These are phyloP conservation scores for Baudoinia panamericana DNA, from an alignment of 495 filamentous ascomycete genomes.

Conservation along the genomic window DNA sequence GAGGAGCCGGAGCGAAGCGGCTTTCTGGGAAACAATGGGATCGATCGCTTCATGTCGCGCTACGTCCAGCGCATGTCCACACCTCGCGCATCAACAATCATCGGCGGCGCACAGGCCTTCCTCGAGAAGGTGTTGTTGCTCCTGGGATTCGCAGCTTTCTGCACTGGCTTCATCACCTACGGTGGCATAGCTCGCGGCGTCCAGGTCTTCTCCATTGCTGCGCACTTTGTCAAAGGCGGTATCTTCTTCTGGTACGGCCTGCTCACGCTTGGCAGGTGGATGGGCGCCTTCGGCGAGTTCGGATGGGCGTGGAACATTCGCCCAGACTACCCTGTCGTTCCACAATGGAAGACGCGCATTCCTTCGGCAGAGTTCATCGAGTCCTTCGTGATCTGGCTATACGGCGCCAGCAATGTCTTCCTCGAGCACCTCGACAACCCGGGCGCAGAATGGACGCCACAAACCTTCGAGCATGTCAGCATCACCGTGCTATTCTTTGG, in stretches of 20 bases:
- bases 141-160: conserved; percentile 51
- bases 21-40: conserved; percentile 34
- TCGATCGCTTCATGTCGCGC: conserved; percentile 36
- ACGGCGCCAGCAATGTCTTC: conserved; percentile 83
- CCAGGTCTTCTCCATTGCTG: conserved; percentile 69
- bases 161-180: conserved; percentile 53
- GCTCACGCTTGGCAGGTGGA: conserved; percentile 76
- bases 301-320: conserved; percentile 96
- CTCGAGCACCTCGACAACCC: conserved; percentile 70
- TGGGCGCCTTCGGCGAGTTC: conserved; percentile 78
- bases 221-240: conserved; percentile 93
- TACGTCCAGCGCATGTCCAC: conserved; percentile 45
- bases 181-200: conserved; percentile 52
- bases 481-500: conserved; percentile 93
- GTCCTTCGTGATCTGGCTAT: conserved; percentile 74
- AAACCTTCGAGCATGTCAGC: conserved; percentile 83
- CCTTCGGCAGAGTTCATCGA: conserved; percentile 80
- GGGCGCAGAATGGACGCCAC: conserved; percentile 56
- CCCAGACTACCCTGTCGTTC: conserved; percentile 46
- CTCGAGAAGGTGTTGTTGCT: conserved; percentile 51
- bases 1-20: conserved; percentile 30
- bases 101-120: conserved; percentile 44
- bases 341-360: conserved; percentile 47
- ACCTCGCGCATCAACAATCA: conserved; percentile 44
- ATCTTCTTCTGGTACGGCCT: conserved; percentile 94